A percentile compares a stretch with the other conserved stretches of the same genome.
These are phyloP conservation scores for Tillandsia fasciculata DNA, from an alignment of 176 grass and related monocot species.

Conservation along the genomic window DNA sequence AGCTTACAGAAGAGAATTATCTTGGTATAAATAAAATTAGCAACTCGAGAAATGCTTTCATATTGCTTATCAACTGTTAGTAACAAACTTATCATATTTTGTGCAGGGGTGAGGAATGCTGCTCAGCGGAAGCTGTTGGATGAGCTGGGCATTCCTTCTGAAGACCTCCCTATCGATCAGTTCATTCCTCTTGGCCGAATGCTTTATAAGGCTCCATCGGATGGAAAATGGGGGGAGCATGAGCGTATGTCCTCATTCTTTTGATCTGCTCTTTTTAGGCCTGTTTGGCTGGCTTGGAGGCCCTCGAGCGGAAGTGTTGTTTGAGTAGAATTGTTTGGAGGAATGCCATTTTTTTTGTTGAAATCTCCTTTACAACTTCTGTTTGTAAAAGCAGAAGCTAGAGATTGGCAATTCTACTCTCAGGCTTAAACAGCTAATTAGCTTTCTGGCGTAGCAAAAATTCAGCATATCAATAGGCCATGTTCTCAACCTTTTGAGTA, in stretches of 20 bases:
- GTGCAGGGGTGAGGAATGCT: constrained; percentile 80
- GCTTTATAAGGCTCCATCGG: constrained; percentile 90
- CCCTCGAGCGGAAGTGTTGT: too few species aligned
- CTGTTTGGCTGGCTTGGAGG: too few species aligned
- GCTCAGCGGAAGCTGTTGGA: constrained; percentile 89
- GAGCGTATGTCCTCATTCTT: constrained; percentile 44
- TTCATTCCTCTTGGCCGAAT: constrained; percentile 82
- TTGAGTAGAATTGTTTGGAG: too few species aligned
- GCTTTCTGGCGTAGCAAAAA: too few species aligned
- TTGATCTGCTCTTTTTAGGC: too few species aligned
- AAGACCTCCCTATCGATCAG: constrained; percentile 71
- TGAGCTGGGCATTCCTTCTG: constrained; percentile 72
- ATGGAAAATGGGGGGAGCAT: constrained; percentile 95
- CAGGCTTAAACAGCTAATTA: too few species aligned
- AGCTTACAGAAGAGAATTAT: constrained; percentile 78
- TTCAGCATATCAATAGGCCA: too few species aligned
- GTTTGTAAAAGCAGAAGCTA: too few species aligned
- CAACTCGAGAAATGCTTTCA: background rate
- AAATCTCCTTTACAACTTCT: too few species aligned
- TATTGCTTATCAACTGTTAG: background rate
- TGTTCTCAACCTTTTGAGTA: too few species aligned
- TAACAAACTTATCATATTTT: background rate
- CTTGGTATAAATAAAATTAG: constrained; percentile 40
- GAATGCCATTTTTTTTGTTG: too few species aligned
- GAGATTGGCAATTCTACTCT: too few species aligned